phyloP scores from a whole-genome alignment of 176 grass and related monocot species.

The Oryza rufipogon region DNA sequence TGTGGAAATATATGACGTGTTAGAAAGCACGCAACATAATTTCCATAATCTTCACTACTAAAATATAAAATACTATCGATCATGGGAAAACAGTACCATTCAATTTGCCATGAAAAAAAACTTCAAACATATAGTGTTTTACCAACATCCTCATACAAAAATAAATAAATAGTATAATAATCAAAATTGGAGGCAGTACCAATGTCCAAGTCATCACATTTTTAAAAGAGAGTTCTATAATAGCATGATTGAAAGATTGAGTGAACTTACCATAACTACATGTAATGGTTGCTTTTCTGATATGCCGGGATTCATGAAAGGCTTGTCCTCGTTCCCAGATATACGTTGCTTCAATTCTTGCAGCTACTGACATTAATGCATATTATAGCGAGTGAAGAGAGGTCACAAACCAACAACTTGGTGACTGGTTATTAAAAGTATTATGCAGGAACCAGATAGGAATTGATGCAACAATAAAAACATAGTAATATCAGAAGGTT shows the following conservation, averaged over 20 bases:
- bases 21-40: neutral
- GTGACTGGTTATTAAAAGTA: slow-evolving; percentile 9
- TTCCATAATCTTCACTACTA: neutral
- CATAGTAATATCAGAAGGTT: neutral
- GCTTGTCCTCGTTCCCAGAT: slow-evolving; percentile 82
- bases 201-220: neutral
- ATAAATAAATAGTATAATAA: neutral
- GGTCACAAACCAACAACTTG: slow-evolving; percentile 8
- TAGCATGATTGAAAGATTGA: slow-evolving; percentile 10
- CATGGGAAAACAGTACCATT: neutral
- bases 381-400: slow-evolving; percentile 40
- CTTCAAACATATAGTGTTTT: neutral
- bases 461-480: slow-evolving; percentile 5
- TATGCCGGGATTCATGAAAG: slow-evolving; percentile 83
- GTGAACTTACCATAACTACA: slow-evolving; percentile 84
- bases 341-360: slow-evolving; percentile 96
- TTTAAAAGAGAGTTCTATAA: neutral
- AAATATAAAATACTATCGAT: neutral
- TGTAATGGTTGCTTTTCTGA: slow-evolving; percentile 98
- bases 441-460: slow-evolving; percentile 14
- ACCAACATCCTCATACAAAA: neutral
- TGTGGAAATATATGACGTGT: neutral
- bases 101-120: neutral
- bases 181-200: neutral
- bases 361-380: slow-evolving; percentile 87